Conservation (phyloP, 2,329 filamentous ascomycete genomes). For the Aureobasidium melanogenum region DNA sequence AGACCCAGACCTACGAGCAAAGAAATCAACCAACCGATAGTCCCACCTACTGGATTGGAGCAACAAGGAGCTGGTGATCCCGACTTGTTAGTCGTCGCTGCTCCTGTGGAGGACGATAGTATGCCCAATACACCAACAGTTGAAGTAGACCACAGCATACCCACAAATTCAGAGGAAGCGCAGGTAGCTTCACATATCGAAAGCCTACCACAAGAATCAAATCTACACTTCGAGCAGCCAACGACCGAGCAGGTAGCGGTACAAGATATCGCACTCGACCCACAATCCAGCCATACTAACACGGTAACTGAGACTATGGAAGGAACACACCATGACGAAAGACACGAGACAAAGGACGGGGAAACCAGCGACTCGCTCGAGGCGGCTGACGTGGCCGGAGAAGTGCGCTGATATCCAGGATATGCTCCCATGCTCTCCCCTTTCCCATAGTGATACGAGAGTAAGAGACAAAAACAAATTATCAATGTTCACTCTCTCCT, state of each 20-base stretch:
- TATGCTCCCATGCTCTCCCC: background rate
- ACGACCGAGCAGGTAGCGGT: background rate
- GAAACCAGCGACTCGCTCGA: background rate
- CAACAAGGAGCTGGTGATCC: background rate
- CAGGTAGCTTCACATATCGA: background rate
- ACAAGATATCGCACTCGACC: background rate
- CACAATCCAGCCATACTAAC: background rate
- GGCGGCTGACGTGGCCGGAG: background rate
- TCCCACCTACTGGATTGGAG: background rate
- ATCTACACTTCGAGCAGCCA: background rate
- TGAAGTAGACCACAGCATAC: background rate
- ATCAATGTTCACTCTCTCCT: background rate
- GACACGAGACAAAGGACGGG: slow-evolving; percentile 1
- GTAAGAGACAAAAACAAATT: background rate
- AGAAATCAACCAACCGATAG: background rate
- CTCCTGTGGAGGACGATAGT: slow-evolving; percentile 18
- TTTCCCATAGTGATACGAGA: background rate
- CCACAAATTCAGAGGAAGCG: background rate
- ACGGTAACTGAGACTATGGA: background rate
- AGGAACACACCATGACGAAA: background rate
- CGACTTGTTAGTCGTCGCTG: slow-evolving; percentile 11
- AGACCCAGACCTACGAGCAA: background rate
- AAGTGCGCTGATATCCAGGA: background rate
- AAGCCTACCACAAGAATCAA: background rate
- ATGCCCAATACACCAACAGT: slow-evolving; percentile 19